Evolutionary conservation across 1,284 basidiomycete species (phyloP), one percentile per base, ranked within the genome.

Genomic region (Stereum hirsutum): DNA sequence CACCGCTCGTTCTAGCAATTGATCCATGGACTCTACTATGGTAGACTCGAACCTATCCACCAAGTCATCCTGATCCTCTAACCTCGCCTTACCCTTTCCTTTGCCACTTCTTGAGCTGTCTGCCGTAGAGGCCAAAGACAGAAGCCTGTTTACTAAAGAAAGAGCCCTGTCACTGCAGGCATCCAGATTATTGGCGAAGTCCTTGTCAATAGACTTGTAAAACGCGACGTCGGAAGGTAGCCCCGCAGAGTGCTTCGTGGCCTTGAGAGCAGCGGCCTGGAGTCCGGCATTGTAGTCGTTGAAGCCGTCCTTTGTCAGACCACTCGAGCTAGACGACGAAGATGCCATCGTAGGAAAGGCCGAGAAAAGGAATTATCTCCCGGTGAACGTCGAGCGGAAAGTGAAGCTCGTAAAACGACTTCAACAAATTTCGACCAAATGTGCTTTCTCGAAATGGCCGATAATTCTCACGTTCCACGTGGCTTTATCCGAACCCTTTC

Each of bases 1-100:
- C 53, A 87, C 89, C 4, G 91, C 86, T 44, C 78, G 74, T 61
- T 98, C 95, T 44, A 96, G 64, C 44, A 97, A 60, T 30, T 77
- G 72, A 60, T 98, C 95, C 64, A 96, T 77, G 0, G 79, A 67
- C 57, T 94, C 89, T 14, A 90, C 83, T 0, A 95, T 74, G 25
- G 77, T 58, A n/a, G 74, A 68, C 49, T 82, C 74, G 59, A 92
- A 96, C 50, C 76, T 77, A 57, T 95, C 91, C 19, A 82, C 63
- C 1, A 94, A 70, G 62, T 93, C 86, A 49, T 93, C 90, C 53
- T 84, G 75, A 44, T 69, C 75, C 48, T 74, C 68, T 42, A 88
- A 54, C 44, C 63, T 61, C 11, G 46, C 59, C 57, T 74, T 80
- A 6, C 63, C 70, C 57, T 73, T 81, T 47, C 57, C 67, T 52